Conservation (phyloP, 495 filamentous ascomycete species). For the Cercophora sp. region DNA sequence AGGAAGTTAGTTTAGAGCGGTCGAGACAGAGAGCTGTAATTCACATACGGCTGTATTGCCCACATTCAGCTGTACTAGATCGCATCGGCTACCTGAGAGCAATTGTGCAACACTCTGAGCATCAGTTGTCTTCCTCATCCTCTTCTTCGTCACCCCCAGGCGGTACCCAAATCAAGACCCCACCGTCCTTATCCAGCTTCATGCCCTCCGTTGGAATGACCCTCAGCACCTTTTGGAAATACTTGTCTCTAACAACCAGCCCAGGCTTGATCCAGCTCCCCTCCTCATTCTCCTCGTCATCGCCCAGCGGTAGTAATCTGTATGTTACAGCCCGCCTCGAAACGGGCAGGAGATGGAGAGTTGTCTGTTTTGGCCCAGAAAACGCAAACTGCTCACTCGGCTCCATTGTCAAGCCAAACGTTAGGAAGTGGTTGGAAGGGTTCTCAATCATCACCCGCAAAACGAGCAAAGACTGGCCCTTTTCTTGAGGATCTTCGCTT, state of each 20-base stretch:
- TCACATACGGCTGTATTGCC: no score
- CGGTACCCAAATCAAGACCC: slow-evolving; percentile 63
- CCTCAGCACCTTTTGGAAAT: slow-evolving; percentile 81
- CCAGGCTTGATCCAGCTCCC: slow-evolving; percentile 62
- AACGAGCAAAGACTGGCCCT: slow-evolving; percentile 28
- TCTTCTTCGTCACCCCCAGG: slow-evolving; percentile 30
- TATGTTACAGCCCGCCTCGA: slow-evolving; percentile 68
- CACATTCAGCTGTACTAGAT: no score
- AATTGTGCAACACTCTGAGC: no score
- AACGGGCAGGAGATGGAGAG: slow-evolving; percentile 73
- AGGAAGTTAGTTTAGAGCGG: no score
- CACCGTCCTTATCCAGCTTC: slow-evolving; percentile 69
- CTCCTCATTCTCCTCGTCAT: background rate
- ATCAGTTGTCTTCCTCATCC: no score
- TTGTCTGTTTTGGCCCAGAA: slow-evolving; percentile 76
- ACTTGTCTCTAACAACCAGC: slow-evolving; percentile 75
- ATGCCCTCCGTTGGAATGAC: slow-evolving; percentile 70
- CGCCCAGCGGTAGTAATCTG: slow-evolving; percentile 53
- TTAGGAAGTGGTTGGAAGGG: slow-evolving; percentile 87
- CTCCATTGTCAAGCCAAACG: slow-evolving; percentile 89
- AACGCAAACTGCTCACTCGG: slow-evolving; percentile 90
- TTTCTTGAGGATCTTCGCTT: background rate
- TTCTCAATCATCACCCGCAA: slow-evolving; percentile 80
- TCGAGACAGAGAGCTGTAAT: no score
- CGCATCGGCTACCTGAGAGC: no score